Evolutionary conservation across 208 protist species (phyloP), one percentile per base, ranked within the genome.

Genomic region (Angomonas ambiguus): DNA sequence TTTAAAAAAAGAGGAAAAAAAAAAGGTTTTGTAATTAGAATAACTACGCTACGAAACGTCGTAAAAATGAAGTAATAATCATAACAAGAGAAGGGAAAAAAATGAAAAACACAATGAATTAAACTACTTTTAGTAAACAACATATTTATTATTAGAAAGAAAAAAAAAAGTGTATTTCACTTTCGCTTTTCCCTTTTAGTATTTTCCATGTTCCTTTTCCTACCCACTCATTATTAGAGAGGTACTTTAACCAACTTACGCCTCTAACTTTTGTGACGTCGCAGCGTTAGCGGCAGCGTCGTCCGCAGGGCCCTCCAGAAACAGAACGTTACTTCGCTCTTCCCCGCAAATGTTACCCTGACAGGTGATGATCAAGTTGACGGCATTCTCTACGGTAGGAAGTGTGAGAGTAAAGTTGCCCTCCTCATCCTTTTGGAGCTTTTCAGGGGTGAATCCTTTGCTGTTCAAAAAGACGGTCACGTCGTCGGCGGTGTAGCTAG

Each of bases 301-400:
- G 51, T 41, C 41, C 55, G 69, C 58, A 1, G 86, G 82, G 24
- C 73, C 87, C 38, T 91, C 82, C 58, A 96, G 65, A 65, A 96
- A 96, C 59, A 96, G 83, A 62, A 96, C 84, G 72, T 93, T 93
- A 34, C 87, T 92, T 33, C 86, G 74, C 71, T 96, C 90, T 72
- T 96, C 85, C 2, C 82, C 77, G 72, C 90, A 96, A 3, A 96
- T 79, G 65, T 82, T 79, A 56, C 82, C 88, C 58, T 93, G 87
- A 71, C 87, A 93, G 42, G 77, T 79, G 2, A 92, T 78, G n/a
- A 96, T 84, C 16, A 93, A 57, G 61, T 85, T 85, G 57, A 96
- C 87, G 11, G 87, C 82, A 10, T 79, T 91, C 20, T 80, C 85
- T 53, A 77, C 68, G 51, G 89, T 77, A 33, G 76, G 64, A 57